phyloP scores from a whole-genome alignment of 495 filamentous ascomycete species.

The Aspergillus hancockii region DNA sequence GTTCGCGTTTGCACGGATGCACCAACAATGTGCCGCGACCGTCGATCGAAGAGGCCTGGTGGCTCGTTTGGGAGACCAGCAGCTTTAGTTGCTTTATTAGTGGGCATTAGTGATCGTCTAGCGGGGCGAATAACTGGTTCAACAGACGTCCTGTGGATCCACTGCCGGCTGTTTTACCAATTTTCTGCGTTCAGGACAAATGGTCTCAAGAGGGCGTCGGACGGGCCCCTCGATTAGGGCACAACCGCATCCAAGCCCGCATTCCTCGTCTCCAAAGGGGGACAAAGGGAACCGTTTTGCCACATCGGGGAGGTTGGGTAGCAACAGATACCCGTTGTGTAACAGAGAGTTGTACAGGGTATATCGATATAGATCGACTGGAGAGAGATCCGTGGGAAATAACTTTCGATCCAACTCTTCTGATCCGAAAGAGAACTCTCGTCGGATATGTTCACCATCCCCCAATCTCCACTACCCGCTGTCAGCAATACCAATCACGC shows the following conservation, averaged over 20 bases:
- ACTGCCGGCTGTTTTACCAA: background rate
- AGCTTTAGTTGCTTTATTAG: background rate
- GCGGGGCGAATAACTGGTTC: background rate
- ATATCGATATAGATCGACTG: too few relatives aligned
- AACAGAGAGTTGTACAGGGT: too few relatives aligned
- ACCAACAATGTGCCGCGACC: constrained; percentile 1
- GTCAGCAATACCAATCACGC: background rate
- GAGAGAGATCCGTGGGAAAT: too few relatives aligned
- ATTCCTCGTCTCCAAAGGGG: background rate
- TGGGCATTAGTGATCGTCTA: background rate
- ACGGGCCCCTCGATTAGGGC: background rate
- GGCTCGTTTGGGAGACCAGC: background rate
- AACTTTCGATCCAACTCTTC: too few relatives aligned
- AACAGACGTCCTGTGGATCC: background rate
- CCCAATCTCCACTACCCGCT: background rate
- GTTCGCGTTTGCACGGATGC: constrained; percentile 1
- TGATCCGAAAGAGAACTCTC: background rate
- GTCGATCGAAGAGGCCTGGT: background rate
- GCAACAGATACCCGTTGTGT: too few relatives aligned
- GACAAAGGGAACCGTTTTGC: background rate
- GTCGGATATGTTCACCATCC: background rate
- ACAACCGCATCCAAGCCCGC: background rate
- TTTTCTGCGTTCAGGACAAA: background rate
- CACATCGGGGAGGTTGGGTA: too few relatives aligned
- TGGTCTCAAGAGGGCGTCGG: background rate